Base-by-base conservation (phyloP, 805 yeast genomes). In the Groenewaldozyma salmanticensis region DNA sequence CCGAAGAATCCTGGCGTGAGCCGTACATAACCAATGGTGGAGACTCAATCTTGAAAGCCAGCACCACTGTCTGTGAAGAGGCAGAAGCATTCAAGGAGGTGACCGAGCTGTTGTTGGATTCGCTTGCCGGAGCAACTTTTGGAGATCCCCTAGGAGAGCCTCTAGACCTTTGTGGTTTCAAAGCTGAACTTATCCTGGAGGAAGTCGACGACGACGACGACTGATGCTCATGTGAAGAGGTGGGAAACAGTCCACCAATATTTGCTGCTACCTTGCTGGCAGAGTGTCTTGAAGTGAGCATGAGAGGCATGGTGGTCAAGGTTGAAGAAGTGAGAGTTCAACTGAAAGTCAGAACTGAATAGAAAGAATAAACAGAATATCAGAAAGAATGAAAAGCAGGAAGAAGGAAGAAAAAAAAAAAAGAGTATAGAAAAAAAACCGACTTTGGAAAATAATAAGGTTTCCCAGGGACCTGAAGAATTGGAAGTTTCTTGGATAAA, bases 21-120 rank as follows among this genome's bases (percentile, higher is more conserved):
- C 98, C 98, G 55, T 83, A 90, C 42, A 92, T 64, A 35, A 85
- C 75, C 31, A 88, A 70, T 0, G 99, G 98, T 1, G 97, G 97
- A 1, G 94, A 80, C 57, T 92, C 99, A 18, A 92, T 66, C 31
- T 70, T 68, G 27, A 88, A 70, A 1, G 77, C 57, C 21, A 50
- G 40, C 21, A 37, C 46, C 18, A 40, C 42, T 13, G 48, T 29
- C 18, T 41, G 36, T 6, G 48, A 39, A 5, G 40, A 22, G 5
- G 43, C 34, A 15, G n/a, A 16, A 4, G 42, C 35, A 22, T 34
- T 39, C 27, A 29, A 35, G 4, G 39, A 34, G 5, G 39, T 21
- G 4, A 38, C 15, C n/a, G 40, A 37, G 35, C 15, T 7, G 7
- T n/a, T n/a, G n/a, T n/a, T n/a, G n/a, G n/a, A n/a, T n/a, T n/a